These are phyloP conservation scores for Uronychia binucleata DNA, from an alignment of 73 alveolate species.

Conservation along the genomic window DNA sequence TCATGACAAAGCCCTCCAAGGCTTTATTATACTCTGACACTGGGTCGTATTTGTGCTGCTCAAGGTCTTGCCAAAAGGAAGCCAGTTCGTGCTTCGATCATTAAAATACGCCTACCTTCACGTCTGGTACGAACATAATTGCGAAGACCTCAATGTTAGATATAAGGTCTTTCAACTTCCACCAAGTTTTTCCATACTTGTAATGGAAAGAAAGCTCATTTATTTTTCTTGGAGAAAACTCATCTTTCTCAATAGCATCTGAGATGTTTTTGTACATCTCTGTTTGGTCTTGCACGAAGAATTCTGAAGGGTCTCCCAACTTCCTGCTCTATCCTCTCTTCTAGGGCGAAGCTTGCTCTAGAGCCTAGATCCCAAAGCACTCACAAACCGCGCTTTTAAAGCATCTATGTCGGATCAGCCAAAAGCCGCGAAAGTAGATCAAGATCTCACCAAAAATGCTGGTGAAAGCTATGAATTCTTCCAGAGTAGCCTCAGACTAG, in stretches of 20 bases:
- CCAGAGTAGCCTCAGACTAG: not conserved
- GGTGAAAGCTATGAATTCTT: not conserved
- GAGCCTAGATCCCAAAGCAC: not conserved
- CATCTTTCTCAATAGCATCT: constrained; percentile 43
- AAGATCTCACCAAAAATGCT: not conserved
- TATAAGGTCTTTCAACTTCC: constrained; percentile 59
- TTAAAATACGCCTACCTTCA: constrained; percentile 4
- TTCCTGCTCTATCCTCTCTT: too few species aligned
- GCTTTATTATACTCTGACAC: constrained; percentile 77
- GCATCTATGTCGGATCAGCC: not conserved
- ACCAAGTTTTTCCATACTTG: constrained; percentile 40
- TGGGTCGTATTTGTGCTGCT: constrained; percentile 73
- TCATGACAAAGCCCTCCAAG: constrained; percentile 69
- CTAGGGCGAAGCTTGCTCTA: not conserved
- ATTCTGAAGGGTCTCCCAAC: too few species aligned
- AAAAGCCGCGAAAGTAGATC: not conserved
- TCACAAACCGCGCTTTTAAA: not conserved
- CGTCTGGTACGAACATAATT: constrained; percentile 65
- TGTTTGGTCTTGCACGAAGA: not conserved
- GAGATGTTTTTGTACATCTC: constrained; percentile 10
- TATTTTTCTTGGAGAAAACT: constrained; percentile 38
- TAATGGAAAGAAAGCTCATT: constrained; percentile 58
- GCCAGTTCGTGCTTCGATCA: constrained; percentile 53
- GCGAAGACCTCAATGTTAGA: constrained; percentile 60
- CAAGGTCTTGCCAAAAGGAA: constrained; percentile 69